A percentile compares a stretch with the other conserved stretches of the same genome.
phyloP scores from a whole-genome alignment of 441 rosid species.

The Brassica hybrid region DNA sequence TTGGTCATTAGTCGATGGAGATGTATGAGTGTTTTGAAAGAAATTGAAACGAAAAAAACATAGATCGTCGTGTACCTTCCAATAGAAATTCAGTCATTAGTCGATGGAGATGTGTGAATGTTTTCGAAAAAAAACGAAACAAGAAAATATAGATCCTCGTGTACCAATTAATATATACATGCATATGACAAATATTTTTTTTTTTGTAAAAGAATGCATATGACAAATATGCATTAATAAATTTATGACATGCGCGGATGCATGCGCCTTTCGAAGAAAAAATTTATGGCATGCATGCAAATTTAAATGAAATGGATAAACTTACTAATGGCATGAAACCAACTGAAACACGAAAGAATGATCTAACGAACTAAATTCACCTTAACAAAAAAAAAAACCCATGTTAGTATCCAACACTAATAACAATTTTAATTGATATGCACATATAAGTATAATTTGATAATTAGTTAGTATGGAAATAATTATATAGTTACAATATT shows the following conservation, averaged over 20 bases:
- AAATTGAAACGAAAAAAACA: neutral
- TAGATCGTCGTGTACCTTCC: conserved; percentile 4
- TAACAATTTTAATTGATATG: neutral
- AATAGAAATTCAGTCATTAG: neutral
- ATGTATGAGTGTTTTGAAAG: conserved; percentile 20
- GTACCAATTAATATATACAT: neutral
- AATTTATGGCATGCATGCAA: neutral
- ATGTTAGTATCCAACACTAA: neutral
- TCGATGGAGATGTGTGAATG: conserved; percentile 30
- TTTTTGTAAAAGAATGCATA: too few species aligned
- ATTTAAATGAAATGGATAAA: neutral
- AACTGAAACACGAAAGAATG: neutral
- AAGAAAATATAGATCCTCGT: neutral
- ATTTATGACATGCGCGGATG: neutral
- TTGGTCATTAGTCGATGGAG: conserved; percentile 17
- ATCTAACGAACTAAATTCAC: neutral
- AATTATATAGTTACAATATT: neutral
- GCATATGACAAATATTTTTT: neutral
- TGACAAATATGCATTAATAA: too few species aligned
- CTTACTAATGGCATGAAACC: neutral
- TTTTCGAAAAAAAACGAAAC: conserved; percentile 15
- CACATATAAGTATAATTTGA: neutral
- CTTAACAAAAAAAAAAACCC: neutral
- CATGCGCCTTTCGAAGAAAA: neutral
- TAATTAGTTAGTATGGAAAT: neutral